Evolutionary conservation across 108 stramenopile genomes (phyloP), one percentile per base, ranked within the genome.

Genomic region (Nannochloropsis gaditana): DNA sequence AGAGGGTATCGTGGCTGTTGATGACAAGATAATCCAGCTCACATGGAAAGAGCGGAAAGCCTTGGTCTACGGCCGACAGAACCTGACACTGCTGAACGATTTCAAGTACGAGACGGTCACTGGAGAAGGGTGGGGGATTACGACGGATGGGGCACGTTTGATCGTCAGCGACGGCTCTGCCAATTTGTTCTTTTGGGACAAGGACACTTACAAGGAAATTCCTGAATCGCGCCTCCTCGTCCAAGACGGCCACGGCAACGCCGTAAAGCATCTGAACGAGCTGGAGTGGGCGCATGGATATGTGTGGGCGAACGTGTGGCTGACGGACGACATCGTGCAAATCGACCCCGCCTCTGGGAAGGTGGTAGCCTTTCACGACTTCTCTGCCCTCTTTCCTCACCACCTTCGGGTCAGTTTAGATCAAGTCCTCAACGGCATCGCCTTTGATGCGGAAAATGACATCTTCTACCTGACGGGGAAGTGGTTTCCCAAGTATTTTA

Each of bases 51-150:
- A 41, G 21, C 43, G 10, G 11, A 19, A 21, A 82, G 15, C 15
- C 80, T 5, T 41, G 21, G 44, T 81, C 43, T 81, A 15, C 21
- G 50, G 59, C 11, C 80, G 31, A 41, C 10, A 11, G 9, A 41
- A 43, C 17, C 59, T 47, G 41, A 21, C 42, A 5, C 8, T 86
- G 82, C 21, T 21, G n/a, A 21, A 42, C 44, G 31, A 44, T 43
- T 21, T 44, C 9, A 42, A 44, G 8, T 82, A 83, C 79, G 79
- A 43, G 11, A 90, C 84, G 11, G 79, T 21, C 43, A 89, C 44
- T 2, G 83, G 86, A 11, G 88, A 90, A 45, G 90, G 90, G 11
- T 90, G 90, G 90, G 90, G 90, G 9, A 82, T 90, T 44, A 86
- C 90, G 21, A 87, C 83, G 11, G 89, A 89, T 84, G 88, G 89